Evolutionary conservation across 2,329 filamentous ascomycete species (phyloP), one percentile per base, ranked within the genome.

Genomic region (Cladosporium colombiae): DNA sequence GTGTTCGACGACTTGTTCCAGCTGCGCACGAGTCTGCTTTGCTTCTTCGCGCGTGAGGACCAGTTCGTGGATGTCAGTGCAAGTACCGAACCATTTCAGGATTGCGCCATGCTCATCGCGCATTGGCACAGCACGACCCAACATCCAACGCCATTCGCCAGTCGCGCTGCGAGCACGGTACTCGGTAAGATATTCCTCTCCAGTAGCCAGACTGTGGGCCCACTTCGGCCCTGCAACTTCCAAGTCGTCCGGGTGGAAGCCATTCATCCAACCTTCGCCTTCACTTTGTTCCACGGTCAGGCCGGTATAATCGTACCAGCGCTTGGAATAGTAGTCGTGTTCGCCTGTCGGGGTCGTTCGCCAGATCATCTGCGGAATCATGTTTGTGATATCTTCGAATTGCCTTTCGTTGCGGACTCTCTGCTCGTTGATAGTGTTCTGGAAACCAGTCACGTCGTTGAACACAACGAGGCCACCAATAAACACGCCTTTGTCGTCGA

Each of bases 221-320:
- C 90, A 93, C 64, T 81, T 79, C 53, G 80, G 80, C 2, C 74
- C 72, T 0, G 86, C 84, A n/a, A 83, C 80, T 0, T 78, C 70
- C 76, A 90, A 81, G 69, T 93, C 91, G 31, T 93, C 90, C 0
- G 86, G 85, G 70, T 93, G 90, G 69, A 92, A 90, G 0, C 87
- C 83, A 3, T 82, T 78, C 71, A 81, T 79, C 89, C 89, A 92
- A 1, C 84, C 84, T 33, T 81, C 73, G 0, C 89, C 90, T 2
- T 89, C 70, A 29, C 87, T 90, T 11, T 88, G 80, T 53, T 89
- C 85, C 11, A 83, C 81, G 0, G 82, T 83, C 27, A 92, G 77
- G 0, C 91, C 89, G 0, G 91, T 93, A 71, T 91, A 93, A n/a
- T 86, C 84, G 72, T 91, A 91, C 89, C 91, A 94, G n/a, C 88